Percentiles rank a stretch among this genome's conserved stretches.
These are phyloP conservation scores for Claviceps sp. DNA, from an alignment of 2,329 filamentous ascomycete genomes.

Conservation along the genomic window DNA sequence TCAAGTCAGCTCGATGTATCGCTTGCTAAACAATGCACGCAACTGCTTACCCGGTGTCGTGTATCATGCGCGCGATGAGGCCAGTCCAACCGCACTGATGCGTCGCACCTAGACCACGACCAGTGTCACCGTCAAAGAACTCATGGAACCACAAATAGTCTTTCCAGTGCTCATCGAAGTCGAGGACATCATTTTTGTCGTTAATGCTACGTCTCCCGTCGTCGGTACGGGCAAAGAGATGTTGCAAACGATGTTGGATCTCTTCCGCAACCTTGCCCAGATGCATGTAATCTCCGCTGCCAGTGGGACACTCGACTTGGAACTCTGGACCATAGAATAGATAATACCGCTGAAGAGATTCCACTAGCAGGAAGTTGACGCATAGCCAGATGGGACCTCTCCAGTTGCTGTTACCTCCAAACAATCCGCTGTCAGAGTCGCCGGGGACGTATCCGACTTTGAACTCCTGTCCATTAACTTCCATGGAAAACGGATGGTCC, in stretches of 20 bases:
- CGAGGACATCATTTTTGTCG: conserved; percentile 67
- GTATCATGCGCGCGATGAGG: conserved; percentile 89
- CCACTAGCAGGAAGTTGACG: conserved; percentile 88
- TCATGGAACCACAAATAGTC: conserved; percentile 83
- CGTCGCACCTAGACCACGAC: conserved; percentile 77
- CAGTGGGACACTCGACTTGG: conserved; percentile 85
- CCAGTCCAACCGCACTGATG: conserved; percentile 98
- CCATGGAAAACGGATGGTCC: conserved; percentile 84
- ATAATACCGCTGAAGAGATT: conserved; percentile 89
- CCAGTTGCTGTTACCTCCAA: conserved; percentile 98
- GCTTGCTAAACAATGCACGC: not conserved
- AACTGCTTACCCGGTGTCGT: conserved; percentile 78
- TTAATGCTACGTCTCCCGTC: conserved; percentile 84
- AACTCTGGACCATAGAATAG: conserved; percentile 87
- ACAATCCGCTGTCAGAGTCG: conserved; percentile 91
- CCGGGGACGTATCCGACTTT: conserved; percentile 81
- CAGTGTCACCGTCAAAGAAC: conserved; percentile 89
- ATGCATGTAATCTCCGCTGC: conserved; percentile 91
- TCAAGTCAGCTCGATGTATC: not conserved
- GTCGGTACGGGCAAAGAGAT: conserved; percentile 74
- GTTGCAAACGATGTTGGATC: conserved; percentile 85
- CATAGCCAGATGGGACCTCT: conserved; percentile 91
- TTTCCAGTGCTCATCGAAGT: conserved; percentile 88
- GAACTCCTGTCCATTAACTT: conserved; percentile 85
- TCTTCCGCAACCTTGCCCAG: conserved; percentile 89